These are phyloP conservation scores for Chrysosphaeria jannelii DNA, from an alignment of 2,329 filamentous ascomycete species.

Conservation along the genomic window DNA sequence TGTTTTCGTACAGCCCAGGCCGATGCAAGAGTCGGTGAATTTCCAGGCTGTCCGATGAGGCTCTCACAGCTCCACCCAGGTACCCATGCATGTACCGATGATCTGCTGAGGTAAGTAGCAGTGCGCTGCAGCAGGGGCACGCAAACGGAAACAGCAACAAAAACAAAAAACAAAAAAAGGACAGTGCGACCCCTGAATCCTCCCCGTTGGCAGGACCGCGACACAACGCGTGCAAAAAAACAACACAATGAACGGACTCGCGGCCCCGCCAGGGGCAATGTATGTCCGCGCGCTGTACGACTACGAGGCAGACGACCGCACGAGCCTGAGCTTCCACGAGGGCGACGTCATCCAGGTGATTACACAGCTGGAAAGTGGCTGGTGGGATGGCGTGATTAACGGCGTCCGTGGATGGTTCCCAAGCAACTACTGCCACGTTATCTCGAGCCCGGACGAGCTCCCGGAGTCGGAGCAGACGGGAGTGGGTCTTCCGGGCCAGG, in stretches of 20 bases:
- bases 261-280: conserved; percentile 35
- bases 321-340: conserved; percentile 84
- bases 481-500: conserved; percentile 20
- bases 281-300: conserved; percentile 92
- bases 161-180: no score
- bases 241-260: conserved; percentile 29
- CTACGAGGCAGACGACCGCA: conserved; percentile 91
- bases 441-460: conserved; percentile 45
- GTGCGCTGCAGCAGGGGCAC: no score
- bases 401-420: conserved; percentile 95
- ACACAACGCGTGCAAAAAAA: no score
- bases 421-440: conserved; percentile 88
- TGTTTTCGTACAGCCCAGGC: no score
- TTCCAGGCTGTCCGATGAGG: no score
- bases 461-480: conserved; percentile 26
- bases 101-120: no score
- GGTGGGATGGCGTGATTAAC: conserved; percentile 98
- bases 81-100: no score
- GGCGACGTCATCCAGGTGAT: conserved; percentile 97
- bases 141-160: no score
- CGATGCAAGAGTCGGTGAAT: no score
- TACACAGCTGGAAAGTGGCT: conserved; percentile 89
- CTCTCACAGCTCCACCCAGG: no score
- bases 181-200: no score
- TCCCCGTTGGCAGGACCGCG: no score